Evolutionary conservation across 139 green algal species (phyloP).

Genomic region (Nannochloris sp.): DNA sequence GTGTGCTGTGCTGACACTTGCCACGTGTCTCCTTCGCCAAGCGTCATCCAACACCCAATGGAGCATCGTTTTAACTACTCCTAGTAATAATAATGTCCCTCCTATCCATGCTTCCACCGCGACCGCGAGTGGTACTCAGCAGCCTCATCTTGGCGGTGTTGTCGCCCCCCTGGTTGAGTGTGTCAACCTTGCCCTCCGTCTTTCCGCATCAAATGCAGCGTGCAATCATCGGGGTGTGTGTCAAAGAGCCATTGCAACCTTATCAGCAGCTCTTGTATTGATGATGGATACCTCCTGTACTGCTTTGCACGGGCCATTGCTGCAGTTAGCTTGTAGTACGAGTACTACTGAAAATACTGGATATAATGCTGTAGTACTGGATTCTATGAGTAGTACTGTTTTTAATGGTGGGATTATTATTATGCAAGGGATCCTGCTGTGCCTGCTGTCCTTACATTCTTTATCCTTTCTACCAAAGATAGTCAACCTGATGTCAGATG

Average conservation of each 20-base stretch:
- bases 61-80: too few relatives aligned
- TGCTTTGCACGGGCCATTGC: too few relatives aligned
- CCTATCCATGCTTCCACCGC: too few relatives aligned
- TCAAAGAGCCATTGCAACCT: neutral
- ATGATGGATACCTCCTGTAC: neutral
- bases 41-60: too few relatives aligned
- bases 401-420: too few relatives aligned
- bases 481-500: conserved; percentile 13
- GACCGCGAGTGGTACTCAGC: too few relatives aligned
- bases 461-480: conserved; percentile 14
- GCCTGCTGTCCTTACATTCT: conserved; percentile 15
- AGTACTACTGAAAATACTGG: neutral
- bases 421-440: conserved; percentile 17
- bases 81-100: too few relatives aligned
- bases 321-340: neutral
- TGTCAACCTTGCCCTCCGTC: neutral
- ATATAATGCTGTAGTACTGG: too few relatives aligned
- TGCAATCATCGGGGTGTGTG: conserved; percentile 10
- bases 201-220: conserved; percentile 3
- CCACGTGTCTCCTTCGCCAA: conserved; percentile 6
- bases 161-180: neutral
- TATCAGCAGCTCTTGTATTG: neutral
- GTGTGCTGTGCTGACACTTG: conserved; percentile 15
- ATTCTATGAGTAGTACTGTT: too few relatives aligned
- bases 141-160: too few relatives aligned